These are phyloP conservation scores for Candida nonsorbophila DNA, from an alignment of 805 yeast genomes.

Conservation along the genomic window DNA sequence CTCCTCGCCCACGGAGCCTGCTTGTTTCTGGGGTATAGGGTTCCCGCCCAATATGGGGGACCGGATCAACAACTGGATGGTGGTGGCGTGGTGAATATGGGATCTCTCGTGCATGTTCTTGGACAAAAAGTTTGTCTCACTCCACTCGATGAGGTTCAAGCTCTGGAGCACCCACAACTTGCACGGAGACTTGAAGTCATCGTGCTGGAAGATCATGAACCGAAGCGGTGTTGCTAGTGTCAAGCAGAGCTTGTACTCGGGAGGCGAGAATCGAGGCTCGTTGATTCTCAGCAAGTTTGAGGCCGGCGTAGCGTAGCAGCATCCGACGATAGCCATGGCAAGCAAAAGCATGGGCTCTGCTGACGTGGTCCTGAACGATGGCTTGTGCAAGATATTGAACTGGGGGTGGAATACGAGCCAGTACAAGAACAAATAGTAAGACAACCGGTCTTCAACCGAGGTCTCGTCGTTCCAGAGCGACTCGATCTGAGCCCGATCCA, in stretches of 20 bases:
- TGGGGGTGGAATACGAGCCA: constrained; percentile 60
- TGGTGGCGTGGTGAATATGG: constrained; percentile 82
- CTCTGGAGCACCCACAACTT: constrained; percentile 73
- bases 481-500: constrained; percentile 19
- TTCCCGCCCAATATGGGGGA: constrained; percentile 74
- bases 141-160: constrained; percentile 67
- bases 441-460: constrained; percentile 23
- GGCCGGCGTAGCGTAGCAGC: constrained; percentile 28
- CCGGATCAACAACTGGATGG: constrained; percentile 70
- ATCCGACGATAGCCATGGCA: constrained; percentile 55
- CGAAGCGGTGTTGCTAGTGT: constrained; percentile 55
- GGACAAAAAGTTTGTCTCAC: constrained; percentile 68
- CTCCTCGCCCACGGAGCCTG: constrained; percentile 23
- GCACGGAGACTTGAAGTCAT: constrained; percentile 74
- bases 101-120: constrained; percentile 75
- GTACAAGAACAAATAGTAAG: constrained; percentile 36
- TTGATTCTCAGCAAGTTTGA: constrained; percentile 6
- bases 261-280: constrained; percentile 14
- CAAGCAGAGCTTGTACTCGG: constrained; percentile 39
- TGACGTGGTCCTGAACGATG: constrained; percentile 47
- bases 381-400: constrained; percentile 53
- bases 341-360: constrained; percentile 48
- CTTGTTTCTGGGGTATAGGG: constrained; percentile 34
- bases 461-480: constrained; percentile 18
- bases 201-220: constrained; percentile 63